Base-by-base conservation (phyloP, 352 stramenopile genomes). In the Globisporangium cederbergense region DNA sequence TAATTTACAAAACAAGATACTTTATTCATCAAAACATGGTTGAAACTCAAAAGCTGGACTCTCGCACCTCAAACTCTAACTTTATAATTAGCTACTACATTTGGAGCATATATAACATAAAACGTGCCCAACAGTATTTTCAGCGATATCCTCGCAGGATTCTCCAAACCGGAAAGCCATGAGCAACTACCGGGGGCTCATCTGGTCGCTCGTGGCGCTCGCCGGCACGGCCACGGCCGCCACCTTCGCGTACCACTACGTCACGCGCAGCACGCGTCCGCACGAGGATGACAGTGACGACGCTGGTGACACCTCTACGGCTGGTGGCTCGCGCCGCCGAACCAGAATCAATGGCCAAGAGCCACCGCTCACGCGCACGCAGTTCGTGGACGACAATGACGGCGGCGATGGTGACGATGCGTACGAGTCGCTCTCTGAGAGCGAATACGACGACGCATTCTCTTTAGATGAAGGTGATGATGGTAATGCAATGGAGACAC, bases 181-280 rank as follows among this genome's bases (percentile, higher is more conserved):
- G 71, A 63, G 69, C 40, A 83, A 75, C 56, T 83, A 79, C 42
- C 72, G 74, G 10, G 81, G 78, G n/a, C 79, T 81, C 62, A 55
- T 91, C 34, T 89, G 74, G 81, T 85, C 83, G 59, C 56, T 89
- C 30, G 76, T 81, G 65, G 86, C 79, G 10, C 80, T 91, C 58
- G 81, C 82, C 1, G 86, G 86, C 52, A 87, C 81, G 32, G 81
- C 79, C 46, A 90, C 80, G 20, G 80, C 77, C 16, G 82, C 74
- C 7, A 65, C 77, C 18, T 55, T 90, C 9, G 72, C 78, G 22
- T 94, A 93, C 58, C 80, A 82, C 49, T 88, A 84, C 64, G 78
- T 73, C 28, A 90, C 82, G 16, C 76, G 80, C 53, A 60, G 65
- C 63, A 51, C 68, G 49, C 79, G 71, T 4, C 56, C 61, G 4